These are phyloP conservation scores for Chaetomium strumarium DNA, from an alignment of 2,329 filamentous ascomycete genomes.

Conservation along the genomic window DNA sequence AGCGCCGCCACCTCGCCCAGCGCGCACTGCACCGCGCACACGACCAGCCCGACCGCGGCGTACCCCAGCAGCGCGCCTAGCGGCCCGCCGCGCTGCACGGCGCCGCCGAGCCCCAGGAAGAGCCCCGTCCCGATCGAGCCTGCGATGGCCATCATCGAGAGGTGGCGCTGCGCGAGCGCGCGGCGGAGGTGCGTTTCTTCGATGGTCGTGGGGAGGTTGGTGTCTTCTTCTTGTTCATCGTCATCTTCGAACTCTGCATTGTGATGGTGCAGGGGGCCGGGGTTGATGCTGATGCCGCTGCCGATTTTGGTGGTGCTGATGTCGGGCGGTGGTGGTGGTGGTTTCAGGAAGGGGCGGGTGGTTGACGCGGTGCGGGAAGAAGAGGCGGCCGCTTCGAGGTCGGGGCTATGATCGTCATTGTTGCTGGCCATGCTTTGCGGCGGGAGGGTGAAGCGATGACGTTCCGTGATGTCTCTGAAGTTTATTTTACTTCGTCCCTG, in stretches of 20 bases:
- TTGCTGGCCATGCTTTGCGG: background rate
- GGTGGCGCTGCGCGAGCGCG: conserved; percentile 48
- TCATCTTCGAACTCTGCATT: background rate
- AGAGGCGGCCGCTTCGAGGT: background rate
- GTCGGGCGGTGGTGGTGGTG: background rate
- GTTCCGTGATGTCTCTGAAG: background rate
- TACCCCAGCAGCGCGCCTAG: conserved; percentile 47
- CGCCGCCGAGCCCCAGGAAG: conserved; percentile 52
- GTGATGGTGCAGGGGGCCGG: background rate
- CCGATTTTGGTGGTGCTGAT: background rate
- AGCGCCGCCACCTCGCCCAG: conserved; percentile 56
- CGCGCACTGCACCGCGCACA: conserved; percentile 53
- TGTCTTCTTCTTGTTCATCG: conserved; percentile 11
- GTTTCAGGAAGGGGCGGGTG: background rate
- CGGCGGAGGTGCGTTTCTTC: conserved; percentile 47
- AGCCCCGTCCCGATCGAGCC: conserved; percentile 57
- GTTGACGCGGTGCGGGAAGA: background rate
- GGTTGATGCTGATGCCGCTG: background rate
- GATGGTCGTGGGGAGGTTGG: conserved; percentile 41
- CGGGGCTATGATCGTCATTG: background rate
- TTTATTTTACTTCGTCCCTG: too few relatives aligned
- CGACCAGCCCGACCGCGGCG: conserved; percentile 48
- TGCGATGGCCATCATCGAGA: conserved; percentile 58
- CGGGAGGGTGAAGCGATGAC: background rate
- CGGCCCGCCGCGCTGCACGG: conserved; percentile 46